Conservation (phyloP, 1,284 basidiomycete genomes). For the Cutaneotrichosporon sp. region DNA sequence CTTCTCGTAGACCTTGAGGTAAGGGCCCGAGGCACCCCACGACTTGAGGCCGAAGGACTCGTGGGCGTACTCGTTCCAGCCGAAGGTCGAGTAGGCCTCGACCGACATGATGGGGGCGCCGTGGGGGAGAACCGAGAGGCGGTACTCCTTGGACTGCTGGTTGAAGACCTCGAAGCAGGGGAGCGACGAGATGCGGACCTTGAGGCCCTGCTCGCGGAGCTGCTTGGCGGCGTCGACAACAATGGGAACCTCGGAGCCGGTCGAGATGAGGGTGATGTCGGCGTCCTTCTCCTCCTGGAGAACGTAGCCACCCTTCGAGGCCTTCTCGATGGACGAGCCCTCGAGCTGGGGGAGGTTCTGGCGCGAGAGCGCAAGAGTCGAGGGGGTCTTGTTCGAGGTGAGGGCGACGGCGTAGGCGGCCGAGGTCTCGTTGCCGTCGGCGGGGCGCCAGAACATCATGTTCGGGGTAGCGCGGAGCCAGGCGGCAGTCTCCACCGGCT, state of each 20-base stretch:
- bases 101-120: constrained; percentile 88
- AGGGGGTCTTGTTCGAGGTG: constrained; percentile 72
- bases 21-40: constrained; percentile 90
- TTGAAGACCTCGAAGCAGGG: constrained; percentile 89
- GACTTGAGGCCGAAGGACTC: constrained; percentile 78
- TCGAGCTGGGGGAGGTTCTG: constrained; percentile 80
- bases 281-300: constrained; percentile 70
- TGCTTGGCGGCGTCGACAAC: constrained; percentile 79
- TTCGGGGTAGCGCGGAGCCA: constrained; percentile 89
- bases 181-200: constrained; percentile 79
- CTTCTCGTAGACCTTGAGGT: constrained; percentile 68
- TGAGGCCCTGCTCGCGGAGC: constrained; percentile 73
- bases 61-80: constrained; percentile 85
- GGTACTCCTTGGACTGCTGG: constrained; percentile 77
- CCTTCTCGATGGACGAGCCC: constrained; percentile 80
- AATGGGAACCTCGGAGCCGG: constrained; percentile 77
- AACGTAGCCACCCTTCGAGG: constrained; percentile 84
- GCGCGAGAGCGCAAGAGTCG: constrained; percentile 55
- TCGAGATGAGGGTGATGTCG: constrained; percentile 83
- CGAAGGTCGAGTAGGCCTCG: constrained; percentile 74
- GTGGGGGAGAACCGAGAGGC: constrained; percentile 77
- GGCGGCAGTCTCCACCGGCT: constrained; percentile 73
- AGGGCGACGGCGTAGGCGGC: constrained; percentile 83
- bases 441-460: constrained; percentile 86
- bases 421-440: constrained; percentile 91